phyloP scores from a whole-genome alignment of 495 filamentous ascomycete genomes.

The Hyaloscypha variabilis region DNA sequence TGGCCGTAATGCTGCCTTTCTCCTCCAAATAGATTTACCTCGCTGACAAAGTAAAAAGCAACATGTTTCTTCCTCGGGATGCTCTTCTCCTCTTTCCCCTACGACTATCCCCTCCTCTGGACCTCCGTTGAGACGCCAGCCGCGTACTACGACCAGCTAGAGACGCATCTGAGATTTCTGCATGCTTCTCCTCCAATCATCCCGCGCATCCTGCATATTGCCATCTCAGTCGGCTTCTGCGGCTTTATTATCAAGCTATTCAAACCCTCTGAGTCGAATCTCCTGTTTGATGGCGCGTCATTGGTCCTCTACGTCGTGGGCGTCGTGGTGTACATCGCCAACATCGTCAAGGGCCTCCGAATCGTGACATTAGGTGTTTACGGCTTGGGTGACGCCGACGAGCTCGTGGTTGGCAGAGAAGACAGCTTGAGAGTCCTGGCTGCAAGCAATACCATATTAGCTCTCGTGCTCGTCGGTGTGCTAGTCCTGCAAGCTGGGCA shows the following conservation, averaged over 20 bases:
- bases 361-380: constrained; percentile 64
- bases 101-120: constrained; percentile 98
- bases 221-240: constrained; percentile 81
- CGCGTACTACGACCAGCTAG: constrained; percentile 76
- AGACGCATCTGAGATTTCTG: constrained; percentile 83
- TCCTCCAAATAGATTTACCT: constrained; percentile 1
- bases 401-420: constrained; percentile 66
- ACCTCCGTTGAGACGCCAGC: constrained; percentile 62
- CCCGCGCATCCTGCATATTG: constrained; percentile 89
- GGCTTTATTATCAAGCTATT: constrained; percentile 95
- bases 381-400: constrained; percentile 51
- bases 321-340: constrained; percentile 87
- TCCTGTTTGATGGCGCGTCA: constrained; percentile 93
- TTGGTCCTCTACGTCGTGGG: constrained; percentile 91
- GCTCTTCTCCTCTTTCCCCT: constrained; percentile 95
- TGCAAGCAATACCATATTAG: constrained; percentile 95
- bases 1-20: constrained; percentile 66
- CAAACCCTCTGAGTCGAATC: constrained; percentile 86
- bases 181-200: constrained; percentile 88
- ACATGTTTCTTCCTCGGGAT: constrained; percentile 89
- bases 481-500: constrained; percentile 94
- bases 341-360: constrained; percentile 91
- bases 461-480: constrained; percentile 87
- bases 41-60: constrained; percentile 22
- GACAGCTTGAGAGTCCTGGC: constrained; percentile 88